These are phyloP conservation scores for Hypomyces perniciosus DNA, from an alignment of 2,329 filamentous ascomycete genomes.

Conservation along the genomic window DNA sequence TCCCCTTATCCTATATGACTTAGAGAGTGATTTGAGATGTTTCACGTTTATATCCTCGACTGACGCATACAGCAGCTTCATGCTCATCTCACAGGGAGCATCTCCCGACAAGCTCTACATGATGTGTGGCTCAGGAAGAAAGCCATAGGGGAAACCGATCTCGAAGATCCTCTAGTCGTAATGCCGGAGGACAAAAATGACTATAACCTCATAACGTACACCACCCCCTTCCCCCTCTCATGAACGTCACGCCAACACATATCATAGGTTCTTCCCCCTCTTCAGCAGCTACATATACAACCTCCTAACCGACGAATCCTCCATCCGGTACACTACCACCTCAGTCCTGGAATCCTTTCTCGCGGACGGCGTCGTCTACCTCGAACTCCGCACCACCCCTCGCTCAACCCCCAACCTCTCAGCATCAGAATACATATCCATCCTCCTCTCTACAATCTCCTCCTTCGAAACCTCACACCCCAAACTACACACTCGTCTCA, in stretches of 20 bases:
- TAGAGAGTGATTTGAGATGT: background rate
- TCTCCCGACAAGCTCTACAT: slow-evolving; percentile 65
- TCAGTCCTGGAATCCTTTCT: slow-evolving; percentile 62
- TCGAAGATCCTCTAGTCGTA: slow-evolving; percentile 62
- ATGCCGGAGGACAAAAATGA: slow-evolving; percentile 68
- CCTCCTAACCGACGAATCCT: slow-evolving; percentile 58
- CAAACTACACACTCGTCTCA: slow-evolving; percentile 56
- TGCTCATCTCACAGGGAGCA: slow-evolving; percentile 74
- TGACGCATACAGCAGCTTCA: slow-evolving; percentile 52
- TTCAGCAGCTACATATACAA: slow-evolving; percentile 77
- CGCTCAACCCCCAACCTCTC: slow-evolving; percentile 54
- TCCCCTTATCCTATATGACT: background rate
- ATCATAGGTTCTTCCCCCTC: slow-evolving; percentile 63
- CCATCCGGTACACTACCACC: slow-evolving; percentile 56
- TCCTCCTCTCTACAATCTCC: slow-evolving; percentile 59
- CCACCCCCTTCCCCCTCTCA: background rate
- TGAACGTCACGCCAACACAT: background rate
- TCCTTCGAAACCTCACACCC: slow-evolving; percentile 38
- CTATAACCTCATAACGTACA: slow-evolving; percentile 60
- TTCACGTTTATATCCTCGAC: background rate
- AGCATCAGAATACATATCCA: slow-evolving; percentile 57
- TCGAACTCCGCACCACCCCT: slow-evolving; percentile 77
- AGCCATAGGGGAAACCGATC: slow-evolving; percentile 41
- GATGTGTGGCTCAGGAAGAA: slow-evolving; percentile 64
- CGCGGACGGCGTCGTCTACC: slow-evolving; percentile 65